These are phyloP conservation scores for Trametes hirsuta DNA, from an alignment of 1,284 basidiomycete species.

Conservation along the genomic window DNA sequence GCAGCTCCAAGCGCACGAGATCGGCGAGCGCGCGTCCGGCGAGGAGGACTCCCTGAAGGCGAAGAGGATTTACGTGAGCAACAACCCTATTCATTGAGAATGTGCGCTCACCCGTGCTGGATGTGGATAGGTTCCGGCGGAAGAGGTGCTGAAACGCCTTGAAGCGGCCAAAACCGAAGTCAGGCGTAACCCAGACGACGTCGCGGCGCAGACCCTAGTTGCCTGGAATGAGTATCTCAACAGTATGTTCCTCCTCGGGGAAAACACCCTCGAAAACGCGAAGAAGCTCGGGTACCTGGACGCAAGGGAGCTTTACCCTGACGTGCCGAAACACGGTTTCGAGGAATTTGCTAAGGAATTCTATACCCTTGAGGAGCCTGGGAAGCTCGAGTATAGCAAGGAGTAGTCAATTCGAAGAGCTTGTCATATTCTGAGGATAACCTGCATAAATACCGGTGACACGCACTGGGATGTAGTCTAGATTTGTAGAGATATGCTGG, in stretches of 20 bases:
- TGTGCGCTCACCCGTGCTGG: background rate
- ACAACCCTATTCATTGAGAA: too few species aligned
- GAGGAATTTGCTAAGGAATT: constrained; percentile 25
- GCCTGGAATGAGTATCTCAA: constrained; percentile 19
- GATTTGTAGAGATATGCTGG: too few species aligned
- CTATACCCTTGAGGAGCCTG: constrained; percentile 3
- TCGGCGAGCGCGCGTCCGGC: constrained; percentile 18
- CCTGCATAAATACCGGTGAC: too few species aligned
- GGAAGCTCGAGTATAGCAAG: too few species aligned
- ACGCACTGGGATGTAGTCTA: too few species aligned
- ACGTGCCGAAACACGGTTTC: constrained; percentile 18
- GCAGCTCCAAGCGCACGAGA: constrained; percentile 16
- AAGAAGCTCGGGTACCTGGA: constrained; percentile 29
- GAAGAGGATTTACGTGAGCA: constrained; percentile 6
- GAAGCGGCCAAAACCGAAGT: background rate
- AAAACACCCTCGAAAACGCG: constrained; percentile 27
- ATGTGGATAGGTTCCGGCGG: background rate
- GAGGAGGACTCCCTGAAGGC: constrained; percentile 14
- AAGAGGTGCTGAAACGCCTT: constrained; percentile 7
- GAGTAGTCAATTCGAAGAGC: too few species aligned
- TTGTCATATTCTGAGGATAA: too few species aligned
- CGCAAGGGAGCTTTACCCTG: constrained; percentile 29
- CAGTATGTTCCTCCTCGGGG: constrained; percentile 25
- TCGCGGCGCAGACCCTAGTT: background rate
- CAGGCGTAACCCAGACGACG: background rate